Base-by-base conservation (phyloP, 495 filamentous ascomycete genomes). In the Trichoderma parareesei region DNA sequence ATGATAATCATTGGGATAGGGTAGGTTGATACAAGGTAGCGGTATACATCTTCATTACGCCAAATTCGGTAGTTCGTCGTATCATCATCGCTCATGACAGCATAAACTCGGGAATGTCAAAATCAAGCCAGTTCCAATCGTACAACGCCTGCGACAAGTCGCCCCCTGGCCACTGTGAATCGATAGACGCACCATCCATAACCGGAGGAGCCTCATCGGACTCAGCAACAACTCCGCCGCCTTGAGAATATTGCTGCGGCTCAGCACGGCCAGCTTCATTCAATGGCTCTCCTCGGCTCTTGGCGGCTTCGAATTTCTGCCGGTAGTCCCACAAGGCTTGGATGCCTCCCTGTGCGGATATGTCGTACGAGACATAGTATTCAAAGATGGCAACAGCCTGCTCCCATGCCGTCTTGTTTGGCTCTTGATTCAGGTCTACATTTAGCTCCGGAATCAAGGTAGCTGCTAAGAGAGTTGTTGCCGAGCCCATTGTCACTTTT, bases 121-220 rank as follows among this genome's bases (percentile, higher is more conserved):
- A 57, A 57, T 57, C 53, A 35, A 57, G 53, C 53, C 53, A 57
- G 16, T 57, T 57, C 53, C 53, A 57, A 57, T 57, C 33, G 14
- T 35, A 57, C 13, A 57, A 37, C 10, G 53, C 53, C 33, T 37
- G 27, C 11, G 53, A 37, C 6, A 57, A 27, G 13, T 57, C 53
- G 10, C 53, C 27, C 8, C 27, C 53, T 18, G 10, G 27, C 4
- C 6, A 8, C 46, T n/a, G 16, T 0, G 46, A 20, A 35, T 35
- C 53, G 6, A 57, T 5, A 38, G 37, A 57, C 4, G 16, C 9
- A 37, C 14, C 37, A 10, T 57, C 53, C 27, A 37, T 11, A 8
- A 20, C 27, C 3, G 33, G 4, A 37, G 14, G 8, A 13, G 18
- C 37, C 13, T 37, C 53, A 37, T 20, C 1, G 14, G 27, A 10